Evolutionary conservation across 1,284 basidiomycete genomes (phyloP).

Genomic region (Grifola frondosa): DNA sequence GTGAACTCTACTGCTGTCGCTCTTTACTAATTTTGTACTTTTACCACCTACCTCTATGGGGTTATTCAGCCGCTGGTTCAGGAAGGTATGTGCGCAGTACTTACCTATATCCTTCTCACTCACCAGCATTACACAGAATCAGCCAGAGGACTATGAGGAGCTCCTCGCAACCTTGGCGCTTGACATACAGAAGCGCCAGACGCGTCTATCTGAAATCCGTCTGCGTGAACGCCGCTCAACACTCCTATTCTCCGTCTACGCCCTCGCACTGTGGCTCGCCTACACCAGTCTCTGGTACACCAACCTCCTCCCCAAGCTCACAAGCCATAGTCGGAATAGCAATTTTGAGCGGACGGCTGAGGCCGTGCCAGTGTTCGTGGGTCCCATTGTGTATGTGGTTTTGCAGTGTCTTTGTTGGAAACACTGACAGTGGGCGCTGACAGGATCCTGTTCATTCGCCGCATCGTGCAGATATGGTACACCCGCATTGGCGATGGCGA

Average conservation of each 20-base stretch:
- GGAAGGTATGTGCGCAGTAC: slow-evolving; percentile 27
- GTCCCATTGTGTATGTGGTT: slow-evolving; percentile 76
- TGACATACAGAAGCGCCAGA: slow-evolving; percentile 76
- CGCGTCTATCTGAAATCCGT: slow-evolving; percentile 84
- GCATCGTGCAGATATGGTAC: slow-evolving; percentile 88
- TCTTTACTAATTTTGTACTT: too few relatives aligned
- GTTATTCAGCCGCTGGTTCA: slow-evolving; percentile 33
- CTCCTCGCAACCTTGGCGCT: slow-evolving; percentile 61
- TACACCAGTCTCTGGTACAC: slow-evolving; percentile 87
- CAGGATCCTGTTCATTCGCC: slow-evolving; percentile 81
- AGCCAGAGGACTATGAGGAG: slow-evolving; percentile 69
- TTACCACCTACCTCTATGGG: too few relatives aligned
- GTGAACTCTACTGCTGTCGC: too few relatives aligned
- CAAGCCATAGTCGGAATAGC: slow-evolving; percentile 31
- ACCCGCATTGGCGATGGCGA: slow-evolving; percentile 81
- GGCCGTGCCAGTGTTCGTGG: slow-evolving; percentile 61
- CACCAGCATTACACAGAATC: slow-evolving; percentile 20
- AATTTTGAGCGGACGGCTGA: slow-evolving; percentile 48
- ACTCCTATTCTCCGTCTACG: slow-evolving; percentile 81
- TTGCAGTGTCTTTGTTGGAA: slow-evolving; percentile 11
- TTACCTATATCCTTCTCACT: neutral
- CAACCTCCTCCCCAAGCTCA: slow-evolving; percentile 52
- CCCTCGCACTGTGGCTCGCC: slow-evolving; percentile 75
- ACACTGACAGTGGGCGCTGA: neutral
- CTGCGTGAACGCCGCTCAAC: slow-evolving; percentile 82